phyloP scores from a whole-genome alignment of 768 basidiomycete species.

The Leucogyrophana mollusca region DNA sequence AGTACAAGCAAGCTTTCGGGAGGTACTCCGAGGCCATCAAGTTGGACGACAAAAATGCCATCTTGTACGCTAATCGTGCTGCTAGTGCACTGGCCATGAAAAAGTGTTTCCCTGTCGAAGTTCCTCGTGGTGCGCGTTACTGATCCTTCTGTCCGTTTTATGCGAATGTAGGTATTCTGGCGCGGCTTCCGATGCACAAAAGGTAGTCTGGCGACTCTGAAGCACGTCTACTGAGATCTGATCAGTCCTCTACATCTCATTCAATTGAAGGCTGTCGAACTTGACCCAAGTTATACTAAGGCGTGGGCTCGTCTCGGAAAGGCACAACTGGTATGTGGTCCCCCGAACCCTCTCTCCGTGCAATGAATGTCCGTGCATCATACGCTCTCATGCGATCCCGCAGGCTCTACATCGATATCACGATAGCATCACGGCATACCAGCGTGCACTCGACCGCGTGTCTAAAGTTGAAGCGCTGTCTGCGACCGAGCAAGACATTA shows the following conservation, averaged over 20 bases:
- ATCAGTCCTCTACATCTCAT: too few species aligned
- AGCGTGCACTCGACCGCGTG: too few species aligned
- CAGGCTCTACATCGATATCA: too few species aligned
- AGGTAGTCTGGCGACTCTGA: background rate
- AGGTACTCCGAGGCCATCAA: conserved; percentile 45
- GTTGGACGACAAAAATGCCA: conserved; percentile 35
- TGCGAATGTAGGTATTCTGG: conserved; percentile 1
- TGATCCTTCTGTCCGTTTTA: background rate
- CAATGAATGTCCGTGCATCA: too few species aligned
- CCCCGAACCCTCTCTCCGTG: too few species aligned
- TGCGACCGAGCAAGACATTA: too few species aligned
- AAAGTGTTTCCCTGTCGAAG: conserved; percentile 18
- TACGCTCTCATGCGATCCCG: too few species aligned
- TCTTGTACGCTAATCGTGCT: conserved; percentile 45
- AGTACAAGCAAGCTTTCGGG: conserved; percentile 33
- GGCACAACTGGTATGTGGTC: conserved; percentile 18
- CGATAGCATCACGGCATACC: too few species aligned
- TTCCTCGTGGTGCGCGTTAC: background rate
- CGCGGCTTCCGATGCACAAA: conserved; percentile 2
- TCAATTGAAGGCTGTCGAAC: conserved; percentile 30
- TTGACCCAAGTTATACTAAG: conserved; percentile 41
- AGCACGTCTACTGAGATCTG: too few species aligned
- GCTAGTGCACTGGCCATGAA: conserved; percentile 36
- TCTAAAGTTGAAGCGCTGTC: too few species aligned
- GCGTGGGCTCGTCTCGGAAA: conserved; percentile 41